Percentiles rank a stretch among this genome's conserved stretches.
These are phyloP conservation scores for Meyerozyma guilliermondii DNA, from an alignment of 1,139 yeast species.

Conservation along the genomic window DNA sequence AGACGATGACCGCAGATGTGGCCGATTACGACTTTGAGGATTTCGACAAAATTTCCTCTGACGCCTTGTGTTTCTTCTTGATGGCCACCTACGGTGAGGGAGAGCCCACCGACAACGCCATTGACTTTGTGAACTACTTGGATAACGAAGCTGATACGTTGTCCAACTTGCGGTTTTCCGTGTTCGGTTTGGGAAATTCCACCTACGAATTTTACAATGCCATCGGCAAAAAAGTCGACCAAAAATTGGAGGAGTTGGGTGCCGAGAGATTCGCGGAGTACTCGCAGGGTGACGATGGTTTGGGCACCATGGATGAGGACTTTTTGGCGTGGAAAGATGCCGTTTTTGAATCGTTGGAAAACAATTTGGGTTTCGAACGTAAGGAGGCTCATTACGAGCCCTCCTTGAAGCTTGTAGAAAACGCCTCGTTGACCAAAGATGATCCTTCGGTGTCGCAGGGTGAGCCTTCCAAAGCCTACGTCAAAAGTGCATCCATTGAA, in stretches of 20 bases:
- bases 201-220: conserved; percentile 90
- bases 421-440: conserved; percentile 21
- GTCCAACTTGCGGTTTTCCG: conserved; percentile 59
- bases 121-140: conserved; percentile 61
- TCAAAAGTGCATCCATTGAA: conserved; percentile 37
- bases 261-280: conserved; percentile 66
- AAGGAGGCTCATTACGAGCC: conserved; percentile 78
- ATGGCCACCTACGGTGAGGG: conserved; percentile 98
- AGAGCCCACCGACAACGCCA: conserved; percentile 94
- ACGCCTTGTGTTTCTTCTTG: conserved; percentile 62
- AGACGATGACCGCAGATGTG: conserved; percentile 82
- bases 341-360: conserved; percentile 62
- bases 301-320: conserved; percentile 93
- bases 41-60: conserved; percentile 48
- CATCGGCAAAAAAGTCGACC: conserved; percentile 59
- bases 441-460: conserved; percentile 62
- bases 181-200: conserved; percentile 90
- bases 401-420: conserved; percentile 45
- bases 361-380: conserved; percentile 63
- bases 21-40: conserved; percentile 85
- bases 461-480: conserved; percentile 71
- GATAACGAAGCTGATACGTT: conserved; percentile 58
- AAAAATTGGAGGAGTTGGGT: conserved; percentile 53
- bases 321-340: conserved; percentile 88
- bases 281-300: conserved; percentile 95